A percentile compares a stretch with the other conserved stretches of the same genome.
Evolutionary conservation across 768 basidiomycete genomes (phyloP).

Genomic region (Serpula lacrymans): DNA sequence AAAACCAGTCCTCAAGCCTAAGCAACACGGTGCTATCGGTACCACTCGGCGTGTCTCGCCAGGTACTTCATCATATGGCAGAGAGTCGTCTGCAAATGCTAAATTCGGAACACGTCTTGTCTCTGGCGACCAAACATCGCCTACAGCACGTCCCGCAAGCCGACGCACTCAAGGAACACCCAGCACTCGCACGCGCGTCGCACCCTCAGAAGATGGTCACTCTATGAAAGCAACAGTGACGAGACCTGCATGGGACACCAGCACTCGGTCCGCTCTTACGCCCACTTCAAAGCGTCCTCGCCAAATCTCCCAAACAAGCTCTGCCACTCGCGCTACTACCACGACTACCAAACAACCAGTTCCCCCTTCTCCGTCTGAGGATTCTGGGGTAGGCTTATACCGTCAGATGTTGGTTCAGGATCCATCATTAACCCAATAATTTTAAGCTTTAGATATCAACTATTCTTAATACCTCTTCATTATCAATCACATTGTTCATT

Average conservation of each 20-base stretch:
- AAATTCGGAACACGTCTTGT: slow-evolving; percentile 88
- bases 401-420: slow-evolving; percentile 78
- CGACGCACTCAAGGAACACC: slow-evolving; percentile 49
- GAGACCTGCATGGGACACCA: slow-evolving; percentile 69
- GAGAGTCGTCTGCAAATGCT: slow-evolving; percentile 85
- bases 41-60: slow-evolving; percentile 36
- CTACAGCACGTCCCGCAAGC: slow-evolving; percentile 54
- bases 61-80: slow-evolving; percentile 60
- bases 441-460: slow-evolving; percentile 17
- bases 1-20: slow-evolving; percentile 62
- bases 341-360: slow-evolving; percentile 37
- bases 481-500: slow-evolving; percentile 18
- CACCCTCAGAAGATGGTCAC: slow-evolving; percentile 62
- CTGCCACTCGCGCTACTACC: slow-evolving; percentile 43
- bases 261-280: slow-evolving; percentile 43
- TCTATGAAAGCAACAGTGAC: slow-evolving; percentile 73
- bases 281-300: slow-evolving; percentile 55
- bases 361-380: slow-evolving; percentile 68
- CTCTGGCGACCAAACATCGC: slow-evolving; percentile 48
- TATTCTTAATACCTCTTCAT: slow-evolving; percentile 17
- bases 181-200: slow-evolving; percentile 40
- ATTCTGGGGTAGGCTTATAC: slow-evolving; percentile 83
- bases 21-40: slow-evolving; percentile 28
- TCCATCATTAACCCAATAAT: slow-evolving; percentile 52
- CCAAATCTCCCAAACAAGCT: slow-evolving; percentile 71